Evolutionary conservation across 2,329 filamentous ascomycete genomes (phyloP).

Genomic region (Pseudovirgaria hyperparasitica): DNA sequence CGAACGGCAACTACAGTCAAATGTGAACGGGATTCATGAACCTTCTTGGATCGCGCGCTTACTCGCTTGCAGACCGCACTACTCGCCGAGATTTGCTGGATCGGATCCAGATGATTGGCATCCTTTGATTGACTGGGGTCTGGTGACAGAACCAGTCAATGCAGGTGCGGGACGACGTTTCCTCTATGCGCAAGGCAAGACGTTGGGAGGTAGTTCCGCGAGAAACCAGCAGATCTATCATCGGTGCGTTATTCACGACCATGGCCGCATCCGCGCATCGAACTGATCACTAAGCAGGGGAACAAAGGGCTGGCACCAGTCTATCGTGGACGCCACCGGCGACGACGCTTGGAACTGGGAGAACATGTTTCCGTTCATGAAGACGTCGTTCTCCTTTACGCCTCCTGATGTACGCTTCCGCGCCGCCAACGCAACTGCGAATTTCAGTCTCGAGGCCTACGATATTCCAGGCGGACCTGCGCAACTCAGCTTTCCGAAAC

Average conservation of each 20-base stretch:
- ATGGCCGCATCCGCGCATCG: too few relatives aligned
- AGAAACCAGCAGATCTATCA: constrained; percentile 14
- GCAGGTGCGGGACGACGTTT: constrained; percentile 4
- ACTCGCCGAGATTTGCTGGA: constrained; percentile 6
- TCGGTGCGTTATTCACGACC: too few relatives aligned
- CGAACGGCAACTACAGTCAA: constrained; percentile 14
- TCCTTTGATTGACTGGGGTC: constrained; percentile 6
- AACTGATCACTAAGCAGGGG: constrained; percentile 1
- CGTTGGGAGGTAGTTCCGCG: constrained; percentile 10
- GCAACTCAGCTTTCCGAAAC: constrained; percentile 7
- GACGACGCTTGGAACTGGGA: constrained; percentile 11
- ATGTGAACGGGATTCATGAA: too few relatives aligned
- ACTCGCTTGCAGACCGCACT: constrained; percentile 8
- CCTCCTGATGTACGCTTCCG: constrained; percentile 3
- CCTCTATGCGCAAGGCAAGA: constrained; percentile 17
- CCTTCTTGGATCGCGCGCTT: too few relatives aligned
- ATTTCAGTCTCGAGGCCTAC: constrained; percentile 5
- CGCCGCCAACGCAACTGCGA: constrained; percentile 4
- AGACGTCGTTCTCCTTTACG: constrained; percentile 11
- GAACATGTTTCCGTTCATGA: constrained; percentile 8
- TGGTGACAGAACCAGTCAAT: constrained; percentile 1
- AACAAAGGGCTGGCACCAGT: constrained; percentile 7
- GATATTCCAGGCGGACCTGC: constrained; percentile 5
- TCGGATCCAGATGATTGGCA: constrained; percentile 5
- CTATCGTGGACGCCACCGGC: constrained; percentile 11